Conservation (phyloP, 495 filamentous ascomycete species). For the Niebla homalea region DNA sequence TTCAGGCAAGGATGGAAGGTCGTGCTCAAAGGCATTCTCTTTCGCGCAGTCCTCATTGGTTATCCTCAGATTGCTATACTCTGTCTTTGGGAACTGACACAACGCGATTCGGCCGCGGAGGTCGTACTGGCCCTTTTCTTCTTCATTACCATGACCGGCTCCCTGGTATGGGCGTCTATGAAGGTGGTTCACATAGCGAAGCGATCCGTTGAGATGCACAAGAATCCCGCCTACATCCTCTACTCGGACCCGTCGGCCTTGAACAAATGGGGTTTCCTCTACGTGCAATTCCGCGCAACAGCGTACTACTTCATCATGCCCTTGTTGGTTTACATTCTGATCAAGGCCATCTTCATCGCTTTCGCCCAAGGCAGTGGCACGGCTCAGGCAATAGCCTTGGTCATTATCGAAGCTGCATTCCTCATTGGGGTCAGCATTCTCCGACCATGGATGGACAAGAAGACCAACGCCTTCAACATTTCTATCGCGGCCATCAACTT, state of each 20-base stretch:
- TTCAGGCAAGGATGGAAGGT: slow-evolving; percentile 87
- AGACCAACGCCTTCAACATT: slow-evolving; percentile 95
- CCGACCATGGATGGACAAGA: slow-evolving; percentile 98
- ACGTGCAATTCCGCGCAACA: slow-evolving; percentile 92
- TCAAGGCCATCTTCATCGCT: slow-evolving; percentile 87
- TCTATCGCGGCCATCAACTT: slow-evolving; percentile 84
- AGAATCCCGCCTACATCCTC: slow-evolving; percentile 92
- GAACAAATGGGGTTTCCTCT: slow-evolving; percentile 98
- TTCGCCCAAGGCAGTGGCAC: slow-evolving; percentile 62
- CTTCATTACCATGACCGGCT: slow-evolving; percentile 64
- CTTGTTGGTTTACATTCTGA: slow-evolving; percentile 58
- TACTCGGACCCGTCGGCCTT: slow-evolving; percentile 86
- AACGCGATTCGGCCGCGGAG: slow-evolving; percentile 73
- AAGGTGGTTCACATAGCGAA: slow-evolving; percentile 85
- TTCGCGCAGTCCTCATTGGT: slow-evolving; percentile 80
- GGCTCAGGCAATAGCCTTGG: slow-evolving; percentile 70
- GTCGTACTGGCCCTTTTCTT: slow-evolving; percentile 83
- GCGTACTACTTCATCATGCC: slow-evolving; percentile 96
- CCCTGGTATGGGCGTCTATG: slow-evolving; percentile 74
- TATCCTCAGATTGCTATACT: slow-evolving; percentile 87
- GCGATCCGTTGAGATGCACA: slow-evolving; percentile 80
- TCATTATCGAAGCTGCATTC: slow-evolving; percentile 73
- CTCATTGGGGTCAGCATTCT: slow-evolving; percentile 68
- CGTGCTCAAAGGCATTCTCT: slow-evolving; percentile 82
- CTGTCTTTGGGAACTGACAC: slow-evolving; percentile 89